Evolutionary conservation across 768 basidiomycete genomes (phyloP).

Genomic region (Thelephora ganbajun): DNA sequence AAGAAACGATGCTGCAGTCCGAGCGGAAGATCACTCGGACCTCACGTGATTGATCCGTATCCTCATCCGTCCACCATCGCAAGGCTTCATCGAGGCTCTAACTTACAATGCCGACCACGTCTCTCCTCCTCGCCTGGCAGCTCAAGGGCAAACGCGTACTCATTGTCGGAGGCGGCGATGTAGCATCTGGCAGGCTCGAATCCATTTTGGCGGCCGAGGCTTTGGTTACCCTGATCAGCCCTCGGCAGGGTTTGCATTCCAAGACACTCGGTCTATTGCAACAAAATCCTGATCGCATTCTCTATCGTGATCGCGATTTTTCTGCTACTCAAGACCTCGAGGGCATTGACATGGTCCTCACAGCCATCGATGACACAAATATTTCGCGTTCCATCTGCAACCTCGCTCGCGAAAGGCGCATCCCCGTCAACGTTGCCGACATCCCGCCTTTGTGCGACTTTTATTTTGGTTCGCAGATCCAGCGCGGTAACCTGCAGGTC

Average conservation of each 20-base stretch:
- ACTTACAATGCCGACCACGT: conserved; percentile 15
- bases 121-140: conserved; percentile 89
- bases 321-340: conserved; percentile 49
- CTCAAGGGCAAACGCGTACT: conserved; percentile 74
- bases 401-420: conserved; percentile 47
- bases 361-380: conserved; percentile 77
- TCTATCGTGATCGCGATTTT: conserved; percentile 60
- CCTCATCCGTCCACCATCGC: not conserved
- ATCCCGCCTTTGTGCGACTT: conserved; percentile 95
- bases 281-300: conserved; percentile 36
- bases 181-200: conserved; percentile 80
- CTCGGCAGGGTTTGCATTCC: conserved; percentile 47
- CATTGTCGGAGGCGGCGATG: conserved; percentile 87
- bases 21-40: not conserved
- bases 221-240: conserved; percentile 63
- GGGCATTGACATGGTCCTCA: conserved; percentile 75
- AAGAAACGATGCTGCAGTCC: not conserved
- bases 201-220: conserved; percentile 77
- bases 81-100: not conserved
- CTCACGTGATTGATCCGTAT: not conserved
- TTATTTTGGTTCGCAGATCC: conserved; percentile 92
- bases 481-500: conserved; percentile 82
- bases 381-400: conserved; percentile 60
- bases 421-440: conserved; percentile 94
- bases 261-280: conserved; percentile 42